Evolutionary conservation across 192 early-diverging fungal genomes (phyloP).

Genomic region (Gaertneriomyces sp.): DNA sequence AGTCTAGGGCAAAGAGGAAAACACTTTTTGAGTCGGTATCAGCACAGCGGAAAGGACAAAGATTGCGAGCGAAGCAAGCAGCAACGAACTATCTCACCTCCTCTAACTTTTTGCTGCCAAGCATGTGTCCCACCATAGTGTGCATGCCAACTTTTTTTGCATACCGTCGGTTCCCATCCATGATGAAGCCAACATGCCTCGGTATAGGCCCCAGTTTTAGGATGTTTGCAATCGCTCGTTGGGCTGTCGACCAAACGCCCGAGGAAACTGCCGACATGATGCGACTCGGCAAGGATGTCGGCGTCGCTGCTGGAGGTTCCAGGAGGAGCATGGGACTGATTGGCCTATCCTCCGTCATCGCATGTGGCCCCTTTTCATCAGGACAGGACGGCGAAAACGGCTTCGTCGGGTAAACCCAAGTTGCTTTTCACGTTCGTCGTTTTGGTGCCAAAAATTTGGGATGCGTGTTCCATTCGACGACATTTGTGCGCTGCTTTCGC

Average conservation of each 20-base stretch:
- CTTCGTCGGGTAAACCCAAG: no score
- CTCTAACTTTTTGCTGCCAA: constrained; percentile 74
- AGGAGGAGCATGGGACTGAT: no score
- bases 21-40: constrained; percentile 1
- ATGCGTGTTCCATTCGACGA: no score
- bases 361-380: no score
- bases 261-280: no score
- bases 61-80: no score
- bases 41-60: constrained; percentile 3
- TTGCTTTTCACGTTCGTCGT: no score
- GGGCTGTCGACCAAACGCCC: neutral
- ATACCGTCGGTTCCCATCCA: constrained; percentile 97
- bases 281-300: no score
- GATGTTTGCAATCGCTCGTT: constrained; percentile 1
- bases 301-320: no score
- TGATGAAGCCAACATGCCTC: constrained; percentile 88
- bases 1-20: constrained; percentile 44
- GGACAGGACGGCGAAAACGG: no score
- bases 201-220: constrained; percentile 74
- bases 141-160: constrained; percentile 61
- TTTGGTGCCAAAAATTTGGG: no score
- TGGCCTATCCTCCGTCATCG: no score
- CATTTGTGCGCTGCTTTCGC: neutral
- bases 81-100: constrained; percentile 48
- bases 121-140: constrained; percentile 67